Evolutionary conservation across 371 early-diverging fungal species (phyloP).

Genomic region (Ordospora pajunii): DNA sequence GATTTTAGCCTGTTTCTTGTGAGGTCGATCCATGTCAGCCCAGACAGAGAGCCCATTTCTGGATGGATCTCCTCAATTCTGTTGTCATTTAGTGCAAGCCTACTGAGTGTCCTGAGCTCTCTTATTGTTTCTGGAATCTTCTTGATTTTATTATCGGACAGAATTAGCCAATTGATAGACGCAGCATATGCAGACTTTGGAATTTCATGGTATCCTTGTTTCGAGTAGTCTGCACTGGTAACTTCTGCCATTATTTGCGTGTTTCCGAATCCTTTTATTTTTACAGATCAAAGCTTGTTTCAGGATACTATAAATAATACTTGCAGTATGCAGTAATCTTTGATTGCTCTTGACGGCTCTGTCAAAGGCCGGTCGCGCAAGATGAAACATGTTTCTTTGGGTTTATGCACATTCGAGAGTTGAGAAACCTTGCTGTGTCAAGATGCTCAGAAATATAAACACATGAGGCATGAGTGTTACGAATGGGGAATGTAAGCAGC

Average conservation of each 20-base stretch:
- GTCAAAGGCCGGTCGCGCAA: too few relatives aligned
- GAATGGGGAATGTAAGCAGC: background rate
- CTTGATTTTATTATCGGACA: slow-evolving; percentile 58
- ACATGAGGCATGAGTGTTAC: background rate
- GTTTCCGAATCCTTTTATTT: slow-evolving; percentile 8
- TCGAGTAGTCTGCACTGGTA: slow-evolving; percentile 33
- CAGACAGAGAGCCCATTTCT: slow-evolving; percentile 43
- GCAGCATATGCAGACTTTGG: slow-evolving; percentile 32
- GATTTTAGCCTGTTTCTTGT: slow-evolving; percentile 58
- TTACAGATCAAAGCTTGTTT: slow-evolving; percentile 17
- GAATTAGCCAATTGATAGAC: slow-evolving; percentile 57
- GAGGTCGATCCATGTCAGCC: slow-evolving; percentile 61
- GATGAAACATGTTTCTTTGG: background rate
- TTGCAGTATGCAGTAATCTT: background rate
- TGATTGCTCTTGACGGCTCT: background rate
- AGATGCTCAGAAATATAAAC: background rate
- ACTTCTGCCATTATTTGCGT: slow-evolving; percentile 42
- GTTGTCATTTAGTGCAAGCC: slow-evolving; percentile 62
- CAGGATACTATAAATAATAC: background rate
- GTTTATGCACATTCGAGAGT: background rate
- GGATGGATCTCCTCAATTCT: slow-evolving; percentile 48
- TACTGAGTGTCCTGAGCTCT: slow-evolving; percentile 47
- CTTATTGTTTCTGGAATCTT: slow-evolving; percentile 49
- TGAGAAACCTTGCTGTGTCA: background rate
- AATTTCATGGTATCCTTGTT: slow-evolving; percentile 27